These are phyloP conservation scores for Penicillium pancosmium DNA, from an alignment of 495 filamentous ascomycete genomes.

Conservation along the genomic window DNA sequence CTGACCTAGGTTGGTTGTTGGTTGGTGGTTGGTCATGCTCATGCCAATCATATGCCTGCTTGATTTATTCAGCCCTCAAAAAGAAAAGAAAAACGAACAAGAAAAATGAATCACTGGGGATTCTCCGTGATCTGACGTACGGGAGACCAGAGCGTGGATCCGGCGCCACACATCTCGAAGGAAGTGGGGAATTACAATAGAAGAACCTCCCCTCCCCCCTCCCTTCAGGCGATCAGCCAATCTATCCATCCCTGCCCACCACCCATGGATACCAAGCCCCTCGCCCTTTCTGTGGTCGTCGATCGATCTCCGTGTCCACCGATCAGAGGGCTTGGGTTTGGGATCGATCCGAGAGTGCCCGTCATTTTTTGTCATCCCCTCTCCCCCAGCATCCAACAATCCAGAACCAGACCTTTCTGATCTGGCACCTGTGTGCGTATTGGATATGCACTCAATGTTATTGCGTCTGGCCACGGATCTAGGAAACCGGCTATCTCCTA, in stretches of 20 bases:
- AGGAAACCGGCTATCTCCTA: neutral
- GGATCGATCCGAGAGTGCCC: slow-evolving; percentile 25
- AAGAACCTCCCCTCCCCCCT: slow-evolving; percentile 23
- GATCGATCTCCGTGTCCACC: slow-evolving; percentile 31
- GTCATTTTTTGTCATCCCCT: slow-evolving; percentile 4
- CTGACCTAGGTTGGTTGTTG: neutral
- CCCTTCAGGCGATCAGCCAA: slow-evolving; percentile 21
- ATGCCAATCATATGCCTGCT: slow-evolving; percentile 11
- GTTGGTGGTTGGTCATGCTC: neutral
- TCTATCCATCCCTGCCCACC: slow-evolving; percentile 20
- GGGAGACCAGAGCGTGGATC: slow-evolving; percentile 22
- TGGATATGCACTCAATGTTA: neutral
- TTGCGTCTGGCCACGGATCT: neutral
- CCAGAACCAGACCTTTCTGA: neutral
- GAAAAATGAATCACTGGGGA: slow-evolving; percentile 18
- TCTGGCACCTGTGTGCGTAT: neutral
- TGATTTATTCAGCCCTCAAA: slow-evolving; percentile 4
- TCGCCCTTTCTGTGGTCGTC: slow-evolving; percentile 16
- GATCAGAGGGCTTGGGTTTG: slow-evolving; percentile 25
- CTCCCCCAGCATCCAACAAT: neutral
- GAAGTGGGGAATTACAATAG: slow-evolving; percentile 28
- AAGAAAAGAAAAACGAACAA: slow-evolving; percentile 10
- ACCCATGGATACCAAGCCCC: slow-evolving; percentile 24
- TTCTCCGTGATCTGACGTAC: slow-evolving; percentile 29
- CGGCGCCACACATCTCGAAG: slow-evolving; percentile 28